Conservation (phyloP, 73 alveolate genomes). For the Symbiodinium natans region DNA sequence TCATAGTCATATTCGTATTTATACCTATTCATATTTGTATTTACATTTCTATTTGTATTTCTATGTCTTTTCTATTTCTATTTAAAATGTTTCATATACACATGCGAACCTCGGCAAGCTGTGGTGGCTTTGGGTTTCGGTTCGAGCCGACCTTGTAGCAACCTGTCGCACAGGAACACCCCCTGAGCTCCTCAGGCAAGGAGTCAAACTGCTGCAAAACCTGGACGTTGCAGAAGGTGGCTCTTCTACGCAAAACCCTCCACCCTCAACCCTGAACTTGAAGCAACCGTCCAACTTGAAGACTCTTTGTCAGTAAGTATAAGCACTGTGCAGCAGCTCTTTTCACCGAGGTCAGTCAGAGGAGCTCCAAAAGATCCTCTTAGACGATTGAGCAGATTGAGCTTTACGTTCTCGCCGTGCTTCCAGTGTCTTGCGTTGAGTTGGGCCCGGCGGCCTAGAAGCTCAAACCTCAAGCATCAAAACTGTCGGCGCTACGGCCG, state of each 20-base stretch:
- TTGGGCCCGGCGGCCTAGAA: background rate
- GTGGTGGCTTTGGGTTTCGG: too few species aligned
- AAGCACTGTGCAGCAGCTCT: background rate
- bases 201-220: background rate
- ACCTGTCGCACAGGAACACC: too few species aligned
- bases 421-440: background rate
- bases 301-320: too few species aligned
- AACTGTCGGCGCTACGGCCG: background rate
- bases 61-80: too few species aligned
- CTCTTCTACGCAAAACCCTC: background rate
- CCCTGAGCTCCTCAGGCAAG: background rate
- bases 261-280: too few species aligned
- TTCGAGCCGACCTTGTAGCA: too few species aligned
- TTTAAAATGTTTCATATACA: too few species aligned
- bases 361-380: background rate
- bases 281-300: too few species aligned
- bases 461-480: constrained; percentile 6
- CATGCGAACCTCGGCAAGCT: too few species aligned
- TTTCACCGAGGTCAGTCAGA: background rate
- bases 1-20: too few species aligned
- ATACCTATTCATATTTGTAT: background rate
- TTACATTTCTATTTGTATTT: too few species aligned
- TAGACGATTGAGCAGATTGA: constrained; percentile 2
- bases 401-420: background rate
- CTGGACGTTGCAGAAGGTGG: background rate